phyloP scores from a whole-genome alignment of 192 early-diverging fungal genomes.

The Gonapodya sp. region DNA sequence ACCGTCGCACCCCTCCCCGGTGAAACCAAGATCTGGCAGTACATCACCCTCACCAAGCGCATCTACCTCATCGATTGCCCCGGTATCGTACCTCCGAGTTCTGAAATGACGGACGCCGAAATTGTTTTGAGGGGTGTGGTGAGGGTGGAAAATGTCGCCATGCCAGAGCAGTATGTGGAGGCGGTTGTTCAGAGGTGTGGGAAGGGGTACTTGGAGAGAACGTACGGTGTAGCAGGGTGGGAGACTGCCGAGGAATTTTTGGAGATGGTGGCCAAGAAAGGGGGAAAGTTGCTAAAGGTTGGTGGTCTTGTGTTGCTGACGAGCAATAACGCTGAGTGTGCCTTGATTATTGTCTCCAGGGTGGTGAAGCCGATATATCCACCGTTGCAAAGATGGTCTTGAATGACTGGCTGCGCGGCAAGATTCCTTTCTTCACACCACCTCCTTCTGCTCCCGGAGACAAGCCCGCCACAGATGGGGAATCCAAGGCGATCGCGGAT shows the following conservation, averaged over 20 bases:
- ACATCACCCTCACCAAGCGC: conserved; percentile 95
- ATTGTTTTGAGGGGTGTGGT: conserved; percentile 96
- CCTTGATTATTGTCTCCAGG: conserved; percentile 29
- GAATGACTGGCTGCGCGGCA: conserved; percentile 97
- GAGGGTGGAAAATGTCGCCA: conserved; percentile 80
- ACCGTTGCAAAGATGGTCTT: conserved; percentile 94
- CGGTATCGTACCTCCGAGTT: conserved; percentile 83
- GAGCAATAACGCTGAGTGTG: neutral
- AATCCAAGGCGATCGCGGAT: neutral
- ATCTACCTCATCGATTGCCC: conserved; percentile 99
- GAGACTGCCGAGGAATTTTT: conserved; percentile 78
- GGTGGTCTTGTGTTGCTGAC: neutral
- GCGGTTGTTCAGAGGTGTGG: conserved; percentile 72
- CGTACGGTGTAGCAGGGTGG: conserved; percentile 85
- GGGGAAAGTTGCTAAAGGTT: conserved; percentile 78
- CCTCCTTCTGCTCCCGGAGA: conserved; percentile 49
- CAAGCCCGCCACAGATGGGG: neutral
- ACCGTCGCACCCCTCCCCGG: conserved; percentile 96
- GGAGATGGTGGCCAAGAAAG: conserved; percentile 70
- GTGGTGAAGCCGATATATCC: conserved; percentile 87
- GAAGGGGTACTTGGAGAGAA: conserved; percentile 82
- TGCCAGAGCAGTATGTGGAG: conserved; percentile 84
- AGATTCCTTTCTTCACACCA: conserved; percentile 85
- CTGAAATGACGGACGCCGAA: conserved; percentile 84
- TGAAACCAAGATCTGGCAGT: conserved; percentile 99